phyloP scores from a whole-genome alignment of 2,329 filamentous ascomycete genomes.

The Cladorrhinum sp. region DNA sequence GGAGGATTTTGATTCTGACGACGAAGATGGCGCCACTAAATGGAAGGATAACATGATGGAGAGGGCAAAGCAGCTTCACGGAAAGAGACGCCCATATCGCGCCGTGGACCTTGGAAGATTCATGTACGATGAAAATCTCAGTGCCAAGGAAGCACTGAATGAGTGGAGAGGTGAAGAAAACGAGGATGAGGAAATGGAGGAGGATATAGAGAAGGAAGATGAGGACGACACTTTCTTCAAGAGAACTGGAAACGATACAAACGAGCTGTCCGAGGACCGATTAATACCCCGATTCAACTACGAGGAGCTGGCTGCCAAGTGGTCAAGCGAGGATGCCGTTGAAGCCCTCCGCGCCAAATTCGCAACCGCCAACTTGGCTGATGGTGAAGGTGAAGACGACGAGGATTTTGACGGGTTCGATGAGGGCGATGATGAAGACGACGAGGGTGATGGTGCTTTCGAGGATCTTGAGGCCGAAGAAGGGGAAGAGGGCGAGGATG shows the following conservation, averaged over 20 bases:
- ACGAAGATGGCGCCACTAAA: slow-evolving; percentile 69
- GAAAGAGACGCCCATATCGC: slow-evolving; percentile 68
- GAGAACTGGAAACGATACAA: slow-evolving; percentile 60
- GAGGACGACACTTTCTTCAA: slow-evolving; percentile 64
- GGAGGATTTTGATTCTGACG: slow-evolving; percentile 55
- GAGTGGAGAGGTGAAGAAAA: slow-evolving; percentile 72
- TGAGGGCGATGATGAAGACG: slow-evolving; percentile 48
- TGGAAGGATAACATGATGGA: slow-evolving; percentile 89
- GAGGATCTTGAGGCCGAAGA: slow-evolving; percentile 81
- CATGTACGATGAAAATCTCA: slow-evolving; percentile 82
- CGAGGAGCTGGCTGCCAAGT: slow-evolving; percentile 76
- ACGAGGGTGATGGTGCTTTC: slow-evolving; percentile 51
- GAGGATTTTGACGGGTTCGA: slow-evolving; percentile 50
- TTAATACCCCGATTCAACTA: slow-evolving; percentile 78
- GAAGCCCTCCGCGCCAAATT: slow-evolving; percentile 74
- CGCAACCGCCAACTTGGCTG: slow-evolving; percentile 63
- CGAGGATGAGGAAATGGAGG: slow-evolving; percentile 53
- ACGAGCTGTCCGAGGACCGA: slow-evolving; percentile 70
- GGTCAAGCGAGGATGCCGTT: slow-evolving; percentile 75
- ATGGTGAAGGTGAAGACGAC: slow-evolving; percentile 49
- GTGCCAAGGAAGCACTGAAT: slow-evolving; percentile 70
- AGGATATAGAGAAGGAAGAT: slow-evolving; percentile 54
- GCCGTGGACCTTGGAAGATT: slow-evolving; percentile 79
- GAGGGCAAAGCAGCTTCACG: slow-evolving; percentile 69
- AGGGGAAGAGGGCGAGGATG: slow-evolving; percentile 34